Evolutionary conservation across 2,329 filamentous ascomycete species (phyloP), one percentile per base, ranked within the genome.

Genomic region (Sclerotinia sclerotiorum): DNA sequence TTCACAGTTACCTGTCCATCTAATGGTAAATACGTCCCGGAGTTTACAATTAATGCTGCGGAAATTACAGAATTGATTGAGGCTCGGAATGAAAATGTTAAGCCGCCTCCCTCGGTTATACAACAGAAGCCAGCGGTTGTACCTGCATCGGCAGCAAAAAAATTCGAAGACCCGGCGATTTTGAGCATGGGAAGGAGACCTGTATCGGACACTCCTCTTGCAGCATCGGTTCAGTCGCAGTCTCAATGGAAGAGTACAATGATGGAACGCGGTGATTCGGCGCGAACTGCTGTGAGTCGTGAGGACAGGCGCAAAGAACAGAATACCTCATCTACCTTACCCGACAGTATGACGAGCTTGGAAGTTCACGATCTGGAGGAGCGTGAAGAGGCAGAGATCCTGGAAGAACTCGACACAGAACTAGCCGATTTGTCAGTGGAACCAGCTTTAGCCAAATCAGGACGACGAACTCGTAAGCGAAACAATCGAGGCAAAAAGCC

Each of bases 381-480:
- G 7, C 71, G 67, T 44, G 70, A 62, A 56, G 60, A 62, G n/a
- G 46, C 49, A 17, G 70, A 76, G 55, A 69, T 70, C 55, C 67
- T 76, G 21, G 74, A 76, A 39, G 75, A 76, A 49, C 49, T 72
- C 19, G 72, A 70, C 15, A 69, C 69, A 29, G 72, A 73, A 68
- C 46, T 63, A 35, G 70, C 64, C 24, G 70, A 70, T 39, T 58
- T 71, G 42, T 64, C 67, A n/a, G 69, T 70, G n/a, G 71, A 73
- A 65, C 44, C 69, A 62, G 63, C 70, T 51, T 69, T 61, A 69
- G 67, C 55, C 67, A 72, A 74, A 62, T 68, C 74, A 39, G 73
- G 73, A 72, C 81, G 73, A 75, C 79, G 76, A 79, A 83, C 79
- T 77, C 81, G 80, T 79, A 83, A 79, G 72, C 81, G 80, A 55